These are phyloP conservation scores for Escallonia rubra DNA, from an alignment of 129 eudicot species.

Conservation along the genomic window DNA sequence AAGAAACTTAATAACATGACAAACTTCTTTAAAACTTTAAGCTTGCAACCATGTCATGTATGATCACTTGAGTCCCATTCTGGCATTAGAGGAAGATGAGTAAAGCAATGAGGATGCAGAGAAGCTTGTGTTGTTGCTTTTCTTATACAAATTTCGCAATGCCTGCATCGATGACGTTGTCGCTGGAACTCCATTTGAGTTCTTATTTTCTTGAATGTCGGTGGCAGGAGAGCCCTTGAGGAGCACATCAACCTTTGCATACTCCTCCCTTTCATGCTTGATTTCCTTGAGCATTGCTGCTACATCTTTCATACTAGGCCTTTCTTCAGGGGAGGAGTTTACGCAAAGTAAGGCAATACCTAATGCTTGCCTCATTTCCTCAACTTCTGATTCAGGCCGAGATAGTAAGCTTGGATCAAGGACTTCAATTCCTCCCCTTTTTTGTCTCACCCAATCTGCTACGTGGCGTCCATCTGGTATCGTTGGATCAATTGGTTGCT, in stretches of 20 bases:
- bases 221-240: conserved; percentile 54
- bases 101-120: conserved; percentile 69
- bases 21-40: conserved; percentile 9
- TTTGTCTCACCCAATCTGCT: conserved; percentile 77
- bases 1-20: conserved; percentile 14
- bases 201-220: conserved; percentile 7
- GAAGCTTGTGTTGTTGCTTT: conserved; percentile 61
- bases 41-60: conserved; percentile 5
- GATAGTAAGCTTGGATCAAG: conserved; percentile 52
- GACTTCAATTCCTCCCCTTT: conserved; percentile 55
- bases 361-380: conserved; percentile 69
- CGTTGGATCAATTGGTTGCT: conserved; percentile 82
- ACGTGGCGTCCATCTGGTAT: conserved; percentile 74
- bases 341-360: conserved; percentile 67
- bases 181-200: conserved; percentile 25
- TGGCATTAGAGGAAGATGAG: conserved; percentile 47
- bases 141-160: conserved; percentile 20
- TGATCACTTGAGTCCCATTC: conserved; percentile 44
- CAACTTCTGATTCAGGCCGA: conserved; percentile 59
- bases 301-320: conserved; percentile 85
- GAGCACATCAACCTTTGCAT: conserved; percentile 59
- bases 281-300: conserved; percentile 86
- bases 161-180: conserved; percentile 36
- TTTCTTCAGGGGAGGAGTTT: conserved; percentile 59
- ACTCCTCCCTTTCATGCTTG: conserved; percentile 73